Conservation (phyloP, 2,329 filamentous ascomycete genomes). For the Mycosphaerella arachidis region DNA sequence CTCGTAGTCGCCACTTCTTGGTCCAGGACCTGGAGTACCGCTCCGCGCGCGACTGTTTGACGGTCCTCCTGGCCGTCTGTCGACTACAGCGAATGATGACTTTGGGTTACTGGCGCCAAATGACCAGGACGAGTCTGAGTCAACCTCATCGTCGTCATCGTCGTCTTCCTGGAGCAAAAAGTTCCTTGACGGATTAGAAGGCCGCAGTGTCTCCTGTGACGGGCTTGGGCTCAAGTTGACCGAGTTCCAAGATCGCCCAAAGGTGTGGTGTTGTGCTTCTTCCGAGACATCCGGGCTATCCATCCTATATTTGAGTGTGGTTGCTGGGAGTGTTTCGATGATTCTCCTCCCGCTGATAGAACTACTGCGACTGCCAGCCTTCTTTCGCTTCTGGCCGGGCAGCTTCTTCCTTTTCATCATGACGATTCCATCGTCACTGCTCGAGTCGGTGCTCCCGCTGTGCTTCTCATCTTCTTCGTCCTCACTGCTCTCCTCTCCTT, state of each 20-base stretch:
- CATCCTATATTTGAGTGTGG: conserved; percentile 77
- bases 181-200: conserved; percentile 61
- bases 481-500: conserved; percentile 28
- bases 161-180: conserved; percentile 43
- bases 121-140: conserved; percentile 30
- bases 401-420: conserved; percentile 69
- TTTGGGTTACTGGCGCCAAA: conserved; percentile 33
- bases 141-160: conserved; percentile 20
- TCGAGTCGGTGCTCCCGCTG: conserved; percentile 39
- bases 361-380: conserved; percentile 49
- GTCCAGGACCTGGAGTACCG: conserved; percentile 14
- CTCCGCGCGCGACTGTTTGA: conserved; percentile 27
- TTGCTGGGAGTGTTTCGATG: conserved; percentile 82
- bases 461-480: conserved; percentile 42
- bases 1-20: conserved; percentile 38
- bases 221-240: conserved; percentile 63
- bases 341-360: conserved; percentile 63
- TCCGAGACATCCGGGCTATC: conserved; percentile 61
- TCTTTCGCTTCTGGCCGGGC: conserved; percentile 43
- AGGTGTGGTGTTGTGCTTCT: conserved; percentile 36
- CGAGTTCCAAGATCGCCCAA: conserved; percentile 38
- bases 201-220: conserved; percentile 76
- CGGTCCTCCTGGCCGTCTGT: conserved; percentile 29
- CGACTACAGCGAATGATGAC: conserved; percentile 23
- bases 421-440: conserved; percentile 69